Conservation (phyloP, 2,329 filamentous ascomycete species). For the Diaporthe longicolla region DNA sequence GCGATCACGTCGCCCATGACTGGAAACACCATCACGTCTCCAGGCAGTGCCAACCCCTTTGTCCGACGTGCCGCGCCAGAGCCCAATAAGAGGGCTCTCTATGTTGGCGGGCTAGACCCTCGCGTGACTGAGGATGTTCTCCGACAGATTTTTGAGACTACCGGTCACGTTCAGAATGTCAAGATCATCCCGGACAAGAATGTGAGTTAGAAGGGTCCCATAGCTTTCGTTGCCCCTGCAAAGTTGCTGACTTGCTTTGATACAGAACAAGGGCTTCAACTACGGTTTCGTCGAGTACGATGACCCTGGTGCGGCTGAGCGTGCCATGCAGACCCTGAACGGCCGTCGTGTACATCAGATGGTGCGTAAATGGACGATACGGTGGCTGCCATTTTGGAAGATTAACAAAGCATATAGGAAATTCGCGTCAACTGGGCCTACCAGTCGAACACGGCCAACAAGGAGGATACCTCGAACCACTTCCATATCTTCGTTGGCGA, state of each 20-base stretch:
- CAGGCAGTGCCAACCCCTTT: conserved; percentile 84
- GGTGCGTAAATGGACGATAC: conserved; percentile 67
- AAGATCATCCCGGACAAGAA: conserved; percentile 99
- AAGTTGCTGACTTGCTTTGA: conserved; percentile 49
- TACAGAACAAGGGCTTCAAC: conserved; percentile 94
- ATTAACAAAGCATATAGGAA: conserved; percentile 71
- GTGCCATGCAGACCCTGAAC: conserved; percentile 97
- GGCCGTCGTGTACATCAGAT: conserved; percentile 95
- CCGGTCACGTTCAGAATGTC: conserved; percentile 96
- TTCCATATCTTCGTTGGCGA: conserved; percentile 99
- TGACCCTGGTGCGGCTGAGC: conserved; percentile 94
- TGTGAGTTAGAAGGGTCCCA: conserved; percentile 69
- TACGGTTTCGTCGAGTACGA: conserved; percentile 99
- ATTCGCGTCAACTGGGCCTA: conserved; percentile 99
- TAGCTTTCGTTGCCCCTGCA: conserved; percentile 4
- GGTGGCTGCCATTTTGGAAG: neutral
- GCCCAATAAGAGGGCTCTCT: conserved; percentile 97
- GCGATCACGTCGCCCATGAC: conserved; percentile 91
- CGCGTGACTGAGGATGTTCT: conserved; percentile 96
- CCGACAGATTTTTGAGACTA: conserved; percentile 98
- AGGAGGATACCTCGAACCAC: conserved; percentile 97
- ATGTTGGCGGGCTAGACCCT: conserved; percentile 94
- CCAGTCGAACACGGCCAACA: conserved; percentile 92
- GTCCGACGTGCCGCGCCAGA: conserved; percentile 93
- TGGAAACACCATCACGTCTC: conserved; percentile 82